Conservation (phyloP, 2,329 filamentous ascomycete species). For the Botrytis galanthina region DNA sequence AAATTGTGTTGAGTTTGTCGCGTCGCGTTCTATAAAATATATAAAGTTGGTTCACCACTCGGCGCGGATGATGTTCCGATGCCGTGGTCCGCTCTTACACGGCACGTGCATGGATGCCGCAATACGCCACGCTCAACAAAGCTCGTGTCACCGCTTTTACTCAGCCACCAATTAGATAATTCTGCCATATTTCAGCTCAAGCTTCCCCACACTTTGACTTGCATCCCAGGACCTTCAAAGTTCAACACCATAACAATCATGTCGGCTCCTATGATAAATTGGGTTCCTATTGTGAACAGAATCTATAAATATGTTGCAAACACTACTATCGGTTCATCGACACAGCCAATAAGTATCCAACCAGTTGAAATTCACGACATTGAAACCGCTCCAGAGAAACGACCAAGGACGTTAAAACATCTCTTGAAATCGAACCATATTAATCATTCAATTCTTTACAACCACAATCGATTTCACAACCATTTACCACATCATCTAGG, state of each 20-base stretch:
- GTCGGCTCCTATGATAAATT: slow-evolving; percentile 45
- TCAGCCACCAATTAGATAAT: neutral
- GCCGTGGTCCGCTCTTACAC: neutral
- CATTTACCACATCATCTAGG: slow-evolving; percentile 78
- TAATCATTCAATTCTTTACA: slow-evolving; percentile 81
- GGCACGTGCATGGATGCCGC: neutral
- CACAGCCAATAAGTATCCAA: slow-evolving; percentile 54
- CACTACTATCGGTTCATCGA: slow-evolving; percentile 33
- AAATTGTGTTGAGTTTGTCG: neutral
- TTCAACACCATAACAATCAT: slow-evolving; percentile 28
- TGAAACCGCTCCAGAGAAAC: slow-evolving; percentile 76
- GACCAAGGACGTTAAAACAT: slow-evolving; percentile 82
- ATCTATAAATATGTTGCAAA: slow-evolving; percentile 39
- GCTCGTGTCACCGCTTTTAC: neutral
- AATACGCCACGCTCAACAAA: neutral
- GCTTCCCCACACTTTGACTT: slow-evolving; percentile 11
- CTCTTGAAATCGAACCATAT: slow-evolving; percentile 88
- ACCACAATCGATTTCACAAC: slow-evolving; percentile 74
- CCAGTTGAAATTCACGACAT: slow-evolving; percentile 73
- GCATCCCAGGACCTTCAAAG: neutral
- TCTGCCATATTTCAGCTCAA: neutral
- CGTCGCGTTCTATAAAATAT: slow-evolving; percentile 2
- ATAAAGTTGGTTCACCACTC: neutral
- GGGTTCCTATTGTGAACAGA: slow-evolving; percentile 44
- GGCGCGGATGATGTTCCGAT: slow-evolving; percentile 4